A percentile compares a stretch with the other conserved stretches of the same genome.
Evolutionary conservation across 176 grass and related monocot species (phyloP).

Genomic region (Raddia distichophylla): DNA sequence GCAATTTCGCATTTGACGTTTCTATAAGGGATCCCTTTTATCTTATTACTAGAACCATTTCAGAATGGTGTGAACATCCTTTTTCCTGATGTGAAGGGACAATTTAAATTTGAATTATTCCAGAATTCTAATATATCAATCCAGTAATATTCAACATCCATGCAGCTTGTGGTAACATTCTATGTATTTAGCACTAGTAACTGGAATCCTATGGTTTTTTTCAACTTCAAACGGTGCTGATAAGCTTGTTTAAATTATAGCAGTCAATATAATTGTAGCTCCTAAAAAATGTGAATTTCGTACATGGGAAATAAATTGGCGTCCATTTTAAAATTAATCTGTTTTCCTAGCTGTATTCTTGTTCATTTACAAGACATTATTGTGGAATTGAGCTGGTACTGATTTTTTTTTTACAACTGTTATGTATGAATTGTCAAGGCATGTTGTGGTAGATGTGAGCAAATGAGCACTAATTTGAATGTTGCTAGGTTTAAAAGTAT

Average conservation of each 20-base stretch:
- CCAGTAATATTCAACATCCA: constrained; percentile 18
- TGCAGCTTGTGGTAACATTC: not conserved
- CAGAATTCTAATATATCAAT: constrained; percentile 15
- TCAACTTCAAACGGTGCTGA: constrained; percentile 16
- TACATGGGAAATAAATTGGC: not conserved
- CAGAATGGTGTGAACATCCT: not conserved
- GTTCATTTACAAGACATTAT: not conserved
- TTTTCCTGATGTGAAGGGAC: constrained; percentile 22
- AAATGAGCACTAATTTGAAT: not conserved
- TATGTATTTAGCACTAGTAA: not conserved
- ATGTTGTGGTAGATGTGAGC: not conserved
- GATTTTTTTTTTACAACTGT: not conserved
- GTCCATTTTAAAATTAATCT: not conserved
- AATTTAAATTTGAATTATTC: not conserved
- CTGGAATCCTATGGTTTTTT: constrained; percentile 21
- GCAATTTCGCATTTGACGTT: constrained; percentile 44
- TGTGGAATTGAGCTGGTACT: constrained; percentile 5
- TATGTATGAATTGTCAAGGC: not conserved
- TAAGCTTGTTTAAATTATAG: constrained; percentile 12
- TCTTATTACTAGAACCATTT: not conserved
- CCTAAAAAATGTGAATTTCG: constrained; percentile 7
- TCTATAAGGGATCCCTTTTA: not conserved
- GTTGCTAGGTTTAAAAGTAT: not conserved
- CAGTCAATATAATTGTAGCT: not conserved
- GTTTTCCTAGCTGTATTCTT: constrained; percentile 2